Conservation (phyloP, 2,329 filamentous ascomycete genomes). For the Fusarium torulosum region DNA sequence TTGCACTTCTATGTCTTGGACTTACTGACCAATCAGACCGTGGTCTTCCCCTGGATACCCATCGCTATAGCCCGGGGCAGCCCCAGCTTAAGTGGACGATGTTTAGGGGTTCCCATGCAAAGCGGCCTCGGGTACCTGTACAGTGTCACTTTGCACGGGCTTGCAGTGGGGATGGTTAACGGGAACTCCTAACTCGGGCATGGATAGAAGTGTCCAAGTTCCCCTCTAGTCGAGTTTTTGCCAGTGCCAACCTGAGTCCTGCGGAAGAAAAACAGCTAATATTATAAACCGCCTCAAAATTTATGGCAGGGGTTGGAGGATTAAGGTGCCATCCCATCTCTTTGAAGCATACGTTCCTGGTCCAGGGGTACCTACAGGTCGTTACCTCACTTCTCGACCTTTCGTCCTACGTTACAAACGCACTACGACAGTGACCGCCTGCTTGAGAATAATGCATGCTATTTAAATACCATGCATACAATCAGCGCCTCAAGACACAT, state of each 20-base stretch:
- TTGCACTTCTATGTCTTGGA: slow-evolving; percentile 30
- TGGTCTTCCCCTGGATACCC: slow-evolving; percentile 9
- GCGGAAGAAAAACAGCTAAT: neutral
- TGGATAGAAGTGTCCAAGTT: neutral
- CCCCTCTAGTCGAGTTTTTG: neutral
- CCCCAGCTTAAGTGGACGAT: slow-evolving; percentile 27
- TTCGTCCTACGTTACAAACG: slow-evolving; percentile 1
- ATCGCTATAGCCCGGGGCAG: slow-evolving; percentile 8
- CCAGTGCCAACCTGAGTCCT: neutral
- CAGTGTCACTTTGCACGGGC: slow-evolving; percentile 29
- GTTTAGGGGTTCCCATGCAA: slow-evolving; percentile 45
- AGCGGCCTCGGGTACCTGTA: slow-evolving; percentile 20
- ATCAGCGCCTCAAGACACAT: neutral
- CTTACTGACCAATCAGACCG: slow-evolving; percentile 37
- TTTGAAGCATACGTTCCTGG: slow-evolving; percentile 8
- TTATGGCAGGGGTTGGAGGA: slow-evolving; percentile 31
- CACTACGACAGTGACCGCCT: neutral
- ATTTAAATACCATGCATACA: neutral
- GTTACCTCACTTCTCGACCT: slow-evolving; percentile 16
- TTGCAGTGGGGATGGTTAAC: slow-evolving; percentile 21
- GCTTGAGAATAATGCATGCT: neutral
- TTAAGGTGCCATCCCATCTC: slow-evolving; percentile 24
- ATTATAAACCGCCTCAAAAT: neutral
- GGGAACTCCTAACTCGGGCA: neutral
- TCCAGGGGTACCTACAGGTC: slow-evolving; percentile 38